Evolutionary conservation across 768 basidiomycete species (phyloP).

Genomic region (Suillus plorans): DNA sequence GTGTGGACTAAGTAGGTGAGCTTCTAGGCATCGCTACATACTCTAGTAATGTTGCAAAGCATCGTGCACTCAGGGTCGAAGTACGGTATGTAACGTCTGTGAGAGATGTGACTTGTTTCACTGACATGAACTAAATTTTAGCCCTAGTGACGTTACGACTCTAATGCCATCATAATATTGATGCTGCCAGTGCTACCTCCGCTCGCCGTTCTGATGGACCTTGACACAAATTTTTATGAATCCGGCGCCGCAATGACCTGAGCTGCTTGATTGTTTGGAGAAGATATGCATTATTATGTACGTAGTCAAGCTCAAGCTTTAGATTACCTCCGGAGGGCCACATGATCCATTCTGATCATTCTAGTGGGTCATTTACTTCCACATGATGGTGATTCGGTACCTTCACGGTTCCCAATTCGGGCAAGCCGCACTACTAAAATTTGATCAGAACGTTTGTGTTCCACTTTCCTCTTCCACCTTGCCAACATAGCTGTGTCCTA

Average conservation of each 20-base stretch:
- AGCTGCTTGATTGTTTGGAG: neutral
- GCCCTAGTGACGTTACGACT: neutral
- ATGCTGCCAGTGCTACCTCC: neutral
- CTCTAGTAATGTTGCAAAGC: too few species aligned
- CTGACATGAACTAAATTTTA: neutral
- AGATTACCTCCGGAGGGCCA: neutral
- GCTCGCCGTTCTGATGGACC: neutral
- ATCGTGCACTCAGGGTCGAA: too few species aligned
- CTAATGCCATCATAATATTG: neutral
- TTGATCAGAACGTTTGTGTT: neutral
- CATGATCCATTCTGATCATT: conserved; percentile 11
- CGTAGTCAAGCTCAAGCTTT: neutral
- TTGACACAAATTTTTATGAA: neutral
- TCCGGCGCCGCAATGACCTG: neutral
- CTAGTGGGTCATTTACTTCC: neutral
- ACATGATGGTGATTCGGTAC: neutral
- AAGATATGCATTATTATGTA: neutral
- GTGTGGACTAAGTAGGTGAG: too few species aligned
- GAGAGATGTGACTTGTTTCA: neutral
- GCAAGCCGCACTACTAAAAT: neutral
- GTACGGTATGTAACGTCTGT: neutral
- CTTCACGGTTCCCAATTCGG: neutral
- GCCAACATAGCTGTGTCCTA: neutral
- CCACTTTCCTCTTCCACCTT: neutral
- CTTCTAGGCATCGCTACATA: too few species aligned